Evolutionary conservation across 805 yeast genomes (phyloP).

Genomic region (Wickerhamiella nectarea): DNA sequence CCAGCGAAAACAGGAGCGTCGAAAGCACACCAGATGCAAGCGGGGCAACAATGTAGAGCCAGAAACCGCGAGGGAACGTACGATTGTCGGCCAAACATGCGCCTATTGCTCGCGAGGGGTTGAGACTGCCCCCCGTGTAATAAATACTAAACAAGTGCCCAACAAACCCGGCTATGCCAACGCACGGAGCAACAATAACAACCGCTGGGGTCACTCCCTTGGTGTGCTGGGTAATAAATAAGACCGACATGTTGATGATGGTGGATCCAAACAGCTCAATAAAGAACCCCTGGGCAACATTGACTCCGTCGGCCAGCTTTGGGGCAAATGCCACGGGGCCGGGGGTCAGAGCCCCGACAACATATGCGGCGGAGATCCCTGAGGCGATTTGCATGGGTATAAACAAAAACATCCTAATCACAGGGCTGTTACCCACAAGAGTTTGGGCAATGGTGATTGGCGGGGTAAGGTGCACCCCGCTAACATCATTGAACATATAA

Average conservation of each 20-base stretch:
- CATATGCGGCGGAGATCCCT: conserved; percentile 66
- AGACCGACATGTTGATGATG: conserved; percentile 58
- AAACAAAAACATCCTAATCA: conserved; percentile 55
- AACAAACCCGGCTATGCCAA: conserved; percentile 69
- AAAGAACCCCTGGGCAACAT: conserved; percentile 62
- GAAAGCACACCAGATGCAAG: conserved; percentile 1
- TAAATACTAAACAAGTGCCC: conserved; percentile 71
- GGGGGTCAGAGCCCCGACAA: conserved; percentile 14
- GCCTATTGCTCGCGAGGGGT: conserved; percentile 86
- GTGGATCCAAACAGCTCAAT: conserved; percentile 72
- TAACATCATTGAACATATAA: conserved; percentile 53
- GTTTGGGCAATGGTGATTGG: conserved; percentile 67
- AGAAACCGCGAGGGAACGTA: conserved; percentile 1
- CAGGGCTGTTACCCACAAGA: conserved; percentile 59
- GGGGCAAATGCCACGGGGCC: conserved; percentile 46
- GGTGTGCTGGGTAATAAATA: conserved; percentile 75
- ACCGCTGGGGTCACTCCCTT: conserved; percentile 43
- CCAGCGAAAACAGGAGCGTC: neutral
- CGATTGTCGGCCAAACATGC: conserved; percentile 4
- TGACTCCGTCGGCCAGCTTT: conserved; percentile 55
- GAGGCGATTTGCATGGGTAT: conserved; percentile 59
- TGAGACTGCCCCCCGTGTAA: conserved; percentile 83
- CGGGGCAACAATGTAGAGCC: conserved; percentile 7
- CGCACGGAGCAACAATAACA: conserved; percentile 63
- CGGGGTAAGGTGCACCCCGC: conserved; percentile 86